Conservation (phyloP, 441 rosid species). For the Brassica hybrid region DNA sequence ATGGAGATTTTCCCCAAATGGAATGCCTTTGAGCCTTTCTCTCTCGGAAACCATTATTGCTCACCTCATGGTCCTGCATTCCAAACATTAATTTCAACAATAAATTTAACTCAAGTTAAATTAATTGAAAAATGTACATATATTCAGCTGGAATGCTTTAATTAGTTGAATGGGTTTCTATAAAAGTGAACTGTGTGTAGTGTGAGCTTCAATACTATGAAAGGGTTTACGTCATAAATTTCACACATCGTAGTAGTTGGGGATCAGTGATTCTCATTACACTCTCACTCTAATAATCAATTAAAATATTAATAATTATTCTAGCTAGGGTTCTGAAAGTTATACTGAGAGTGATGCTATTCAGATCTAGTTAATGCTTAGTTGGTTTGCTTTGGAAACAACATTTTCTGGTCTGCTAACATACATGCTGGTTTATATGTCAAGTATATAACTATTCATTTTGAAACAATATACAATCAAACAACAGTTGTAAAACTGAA, state of each 20-base stretch:
- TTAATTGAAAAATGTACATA: slow-evolving; percentile 19
- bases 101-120: slow-evolving; percentile 1
- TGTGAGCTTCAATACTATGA: slow-evolving; percentile 38
- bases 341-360: slow-evolving; percentile 35
- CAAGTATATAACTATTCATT: not conserved
- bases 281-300: slow-evolving; percentile 23
- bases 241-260: slow-evolving; percentile 48
- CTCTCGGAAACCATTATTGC: slow-evolving; percentile 65
- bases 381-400: slow-evolving; percentile 27
- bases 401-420: not conserved
- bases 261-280: slow-evolving; percentile 33
- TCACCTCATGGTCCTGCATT: slow-evolving; percentile 68
- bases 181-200: slow-evolving; percentile 47
- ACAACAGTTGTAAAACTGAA: not conserved
- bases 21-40: slow-evolving; percentile 83
- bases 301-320: not conserved
- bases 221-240: slow-evolving; percentile 50
- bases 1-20: slow-evolving; percentile 65
- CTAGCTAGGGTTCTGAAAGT: slow-evolving; percentile 35
- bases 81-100: slow-evolving; percentile 32
- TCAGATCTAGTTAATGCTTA: slow-evolving; percentile 22
- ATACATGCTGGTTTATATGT: slow-evolving; percentile 2
- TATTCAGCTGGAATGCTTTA: slow-evolving; percentile 34
- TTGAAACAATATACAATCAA: not conserved
- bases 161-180: slow-evolving; percentile 39